phyloP scores from a whole-genome alignment of 495 filamentous ascomycete genomes.

The Hypoxylon intermedium region DNA sequence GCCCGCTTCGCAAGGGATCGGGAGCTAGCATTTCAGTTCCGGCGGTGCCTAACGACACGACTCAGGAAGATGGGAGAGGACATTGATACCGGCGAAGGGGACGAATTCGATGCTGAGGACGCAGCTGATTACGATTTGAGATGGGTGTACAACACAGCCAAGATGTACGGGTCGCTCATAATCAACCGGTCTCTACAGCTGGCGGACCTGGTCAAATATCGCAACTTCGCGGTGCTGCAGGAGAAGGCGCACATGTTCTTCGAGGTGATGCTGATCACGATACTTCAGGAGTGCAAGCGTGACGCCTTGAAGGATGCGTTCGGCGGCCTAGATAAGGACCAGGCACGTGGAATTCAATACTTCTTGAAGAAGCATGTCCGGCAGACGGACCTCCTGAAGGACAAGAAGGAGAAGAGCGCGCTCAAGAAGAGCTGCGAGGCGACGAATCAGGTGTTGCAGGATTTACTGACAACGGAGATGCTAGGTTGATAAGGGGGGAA shows the following conservation, averaged over 20 bases:
- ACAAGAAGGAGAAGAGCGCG: conserved; percentile 63
- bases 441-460: conserved; percentile 64
- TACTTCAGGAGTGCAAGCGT: conserved; percentile 64
- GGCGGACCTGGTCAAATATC: conserved; percentile 67
- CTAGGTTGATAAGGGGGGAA: conserved; percentile 4
- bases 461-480: conserved; percentile 49
- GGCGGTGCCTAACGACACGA: conserved; percentile 84
- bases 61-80: conserved; percentile 84
- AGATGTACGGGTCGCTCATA: conserved; percentile 80
- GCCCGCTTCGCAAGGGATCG: conserved; percentile 73
- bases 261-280: conserved; percentile 77
- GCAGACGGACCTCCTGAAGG: conserved; percentile 72
- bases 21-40: conserved; percentile 80
- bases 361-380: conserved; percentile 80
- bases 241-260: conserved; percentile 76
- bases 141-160: conserved; percentile 87
- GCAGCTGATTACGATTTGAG: conserved; percentile 56
- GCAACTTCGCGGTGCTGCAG: conserved; percentile 81
- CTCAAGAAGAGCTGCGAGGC: conserved; percentile 76
- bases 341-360: conserved; percentile 75
- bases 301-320: conserved; percentile 31
- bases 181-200: conserved; percentile 69
- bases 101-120: conserved; percentile 59
- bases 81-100: conserved; percentile 62
- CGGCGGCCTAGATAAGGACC: conserved; percentile 51